Percentiles rank a stretch among this genome's conserved stretches.
Evolutionary conservation across 495 filamentous ascomycete genomes (phyloP).

Genomic region (Neurospora sp.): DNA sequence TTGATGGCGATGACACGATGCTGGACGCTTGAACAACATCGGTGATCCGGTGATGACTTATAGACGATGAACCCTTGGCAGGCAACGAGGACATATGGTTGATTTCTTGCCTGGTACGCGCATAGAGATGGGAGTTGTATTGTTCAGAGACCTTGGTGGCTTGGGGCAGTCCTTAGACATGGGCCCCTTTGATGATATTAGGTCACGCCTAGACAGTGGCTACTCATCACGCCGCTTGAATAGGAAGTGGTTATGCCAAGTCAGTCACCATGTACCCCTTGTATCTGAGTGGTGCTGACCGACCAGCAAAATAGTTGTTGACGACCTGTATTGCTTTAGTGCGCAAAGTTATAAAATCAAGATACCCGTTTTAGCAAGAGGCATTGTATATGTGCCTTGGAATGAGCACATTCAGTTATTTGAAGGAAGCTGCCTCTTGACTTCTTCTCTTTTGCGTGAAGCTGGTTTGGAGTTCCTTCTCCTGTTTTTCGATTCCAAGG

Average conservation of each 20-base stretch:
- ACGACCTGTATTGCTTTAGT: neutral
- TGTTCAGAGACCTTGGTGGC: neutral
- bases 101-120: neutral
- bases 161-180: neutral
- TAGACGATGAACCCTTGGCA: neutral
- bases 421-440: neutral
- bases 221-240: neutral
- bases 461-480: neutral
- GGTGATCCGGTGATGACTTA: neutral
- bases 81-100: neutral
- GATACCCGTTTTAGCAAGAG: neutral
- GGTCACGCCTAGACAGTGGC: neutral
- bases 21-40: constrained; percentile 30
- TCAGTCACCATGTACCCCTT: neutral
- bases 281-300: neutral
- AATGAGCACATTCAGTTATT: neutral
- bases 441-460: neutral
- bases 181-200: neutral
- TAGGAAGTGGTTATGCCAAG: neutral
- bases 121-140: neutral
- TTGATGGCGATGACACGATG: constrained; percentile 86
- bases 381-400: neutral
- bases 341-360: neutral
- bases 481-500: neutral
- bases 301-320: neutral